Percentiles rank a stretch among this genome's conserved stretches.
phyloP scores from a whole-genome alignment of 192 early-diverging fungal genomes.

The Coemansia asiatica region DNA sequence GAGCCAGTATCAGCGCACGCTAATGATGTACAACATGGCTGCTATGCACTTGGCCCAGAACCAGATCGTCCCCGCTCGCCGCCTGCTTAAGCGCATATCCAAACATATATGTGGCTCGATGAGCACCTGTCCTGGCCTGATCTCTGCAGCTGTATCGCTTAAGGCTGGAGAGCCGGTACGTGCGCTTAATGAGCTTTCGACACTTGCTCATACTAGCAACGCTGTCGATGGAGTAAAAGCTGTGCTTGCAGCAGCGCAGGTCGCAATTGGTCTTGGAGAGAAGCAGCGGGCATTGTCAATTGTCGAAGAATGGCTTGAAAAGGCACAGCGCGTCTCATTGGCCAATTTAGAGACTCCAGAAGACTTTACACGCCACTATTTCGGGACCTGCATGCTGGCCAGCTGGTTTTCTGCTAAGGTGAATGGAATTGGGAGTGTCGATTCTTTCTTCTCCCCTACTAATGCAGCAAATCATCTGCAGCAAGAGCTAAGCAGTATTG shows the following conservation, averaged over 20 bases:
- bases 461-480: slow-evolving; percentile 27
- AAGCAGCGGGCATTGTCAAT: slow-evolving; percentile 15
- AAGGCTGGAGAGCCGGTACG: slow-evolving; percentile 5
- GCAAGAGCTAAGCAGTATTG: slow-evolving; percentile 2
- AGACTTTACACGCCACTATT: slow-evolving; percentile 37
- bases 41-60: slow-evolving; percentile 25
- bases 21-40: slow-evolving; percentile 52
- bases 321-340: slow-evolving; percentile 21
- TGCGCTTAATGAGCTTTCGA: slow-evolving; percentile 36
- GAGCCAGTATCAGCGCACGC: slow-evolving; percentile 28
- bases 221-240: slow-evolving; percentile 15
- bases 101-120: slow-evolving; percentile 12
- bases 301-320: slow-evolving; percentile 31
- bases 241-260: slow-evolving; percentile 36
- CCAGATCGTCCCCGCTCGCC: slow-evolving; percentile 29
- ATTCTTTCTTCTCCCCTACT: neutral
- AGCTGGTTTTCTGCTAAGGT: slow-evolving; percentile 19
- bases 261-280: slow-evolving; percentile 31
- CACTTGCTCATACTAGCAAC: slow-evolving; percentile 15
- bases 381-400: slow-evolving; percentile 32
- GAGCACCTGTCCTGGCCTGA: slow-evolving; percentile 14
- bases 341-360: slow-evolving; percentile 7
- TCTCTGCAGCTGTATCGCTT: slow-evolving; percentile 37
- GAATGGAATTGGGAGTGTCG: neutral
- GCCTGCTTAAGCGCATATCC: slow-evolving; percentile 20